Evolutionary conservation across 2,329 filamentous ascomycete species (phyloP), one percentile per base, ranked within the genome.

Genomic region (Pyricularia grisea): DNA sequence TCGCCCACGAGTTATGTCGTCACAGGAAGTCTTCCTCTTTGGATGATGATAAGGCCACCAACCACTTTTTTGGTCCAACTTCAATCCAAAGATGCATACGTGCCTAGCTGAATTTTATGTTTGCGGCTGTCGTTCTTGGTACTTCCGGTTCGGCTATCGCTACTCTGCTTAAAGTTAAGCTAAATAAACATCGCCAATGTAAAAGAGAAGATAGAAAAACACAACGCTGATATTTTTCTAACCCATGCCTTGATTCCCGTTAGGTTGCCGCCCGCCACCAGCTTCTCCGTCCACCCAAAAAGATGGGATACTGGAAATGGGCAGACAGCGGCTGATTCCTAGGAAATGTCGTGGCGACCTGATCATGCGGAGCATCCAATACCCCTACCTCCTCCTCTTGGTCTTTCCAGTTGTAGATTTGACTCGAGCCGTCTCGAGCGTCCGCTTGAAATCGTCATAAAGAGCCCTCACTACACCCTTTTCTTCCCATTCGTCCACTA

Each of bases 361-460:
- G 58, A 61, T 3, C n/a, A 25, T 25, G 58, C n/a, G 14, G 58
- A 27, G 58, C 11, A 23, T 50, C 65, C 31, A 14, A 50, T 20
- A 6, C n/a, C 42, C 42, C 65, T 66, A 28, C 11, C 27, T 25
- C 23, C 68, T 31, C n/a, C 65, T 30, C 17, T 64, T 63, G 14
- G 9, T 4, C 6, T 27, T 66, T 14, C 64, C 68, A 20, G 69
- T 68, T 4, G 69, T 72, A 10, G 75, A 71, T 73, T 80, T 78
- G 33, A 85, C 81, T 73, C 87, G 81, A 12, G 88, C 88, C 64
- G 80, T 76, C 73, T 90, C 84, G 28, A 92, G 79, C 71, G 84
- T 87, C 1, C 81, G 79, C 77, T 88, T 88, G 73, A 92, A 94
- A 68, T 90, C 85, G 11, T 79, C 78, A 77, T 89, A 92, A 17